Conservation (phyloP, 2,329 filamentous ascomycete species). For the Talaromyces pinophilus region DNA sequence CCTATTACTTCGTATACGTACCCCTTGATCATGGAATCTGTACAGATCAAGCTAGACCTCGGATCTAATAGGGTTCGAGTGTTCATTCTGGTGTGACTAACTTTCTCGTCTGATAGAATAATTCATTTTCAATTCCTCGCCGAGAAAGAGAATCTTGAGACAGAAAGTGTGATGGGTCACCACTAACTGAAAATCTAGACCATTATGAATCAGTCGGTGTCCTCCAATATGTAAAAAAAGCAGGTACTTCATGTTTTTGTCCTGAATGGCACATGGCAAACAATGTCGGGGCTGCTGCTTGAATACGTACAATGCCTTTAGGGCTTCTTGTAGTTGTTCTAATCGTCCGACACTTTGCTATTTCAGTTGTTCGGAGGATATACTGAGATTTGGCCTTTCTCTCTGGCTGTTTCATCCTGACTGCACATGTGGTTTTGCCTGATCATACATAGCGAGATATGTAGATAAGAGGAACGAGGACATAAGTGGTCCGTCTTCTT, state of each 20-base stretch:
- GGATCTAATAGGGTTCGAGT: neutral
- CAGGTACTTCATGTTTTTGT: neutral
- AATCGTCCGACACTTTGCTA: neutral
- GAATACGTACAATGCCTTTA: neutral
- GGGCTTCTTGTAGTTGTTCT: neutral
- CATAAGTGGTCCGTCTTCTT: too few species aligned
- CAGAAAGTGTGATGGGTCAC: neutral
- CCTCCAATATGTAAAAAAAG: neutral
- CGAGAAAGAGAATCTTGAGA: neutral
- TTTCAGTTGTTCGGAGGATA: neutral
- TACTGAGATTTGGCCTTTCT: too few species aligned
- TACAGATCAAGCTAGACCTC: neutral
- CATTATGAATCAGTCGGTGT: neutral
- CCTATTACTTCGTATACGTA: neutral
- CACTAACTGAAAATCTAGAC: neutral
- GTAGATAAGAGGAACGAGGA: neutral
- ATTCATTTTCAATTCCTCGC: neutral
- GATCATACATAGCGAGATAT: neutral
- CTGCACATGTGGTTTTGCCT: neutral
- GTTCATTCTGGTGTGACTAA: neutral
- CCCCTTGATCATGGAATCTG: neutral
- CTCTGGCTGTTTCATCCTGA: neutral
- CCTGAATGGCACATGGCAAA: neutral
- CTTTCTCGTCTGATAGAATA: neutral
- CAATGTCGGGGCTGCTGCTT: neutral